phyloP scores from a whole-genome alignment of 225 moss, liverwort and hornwort species.

The Takakia lepidozioides region DNA sequence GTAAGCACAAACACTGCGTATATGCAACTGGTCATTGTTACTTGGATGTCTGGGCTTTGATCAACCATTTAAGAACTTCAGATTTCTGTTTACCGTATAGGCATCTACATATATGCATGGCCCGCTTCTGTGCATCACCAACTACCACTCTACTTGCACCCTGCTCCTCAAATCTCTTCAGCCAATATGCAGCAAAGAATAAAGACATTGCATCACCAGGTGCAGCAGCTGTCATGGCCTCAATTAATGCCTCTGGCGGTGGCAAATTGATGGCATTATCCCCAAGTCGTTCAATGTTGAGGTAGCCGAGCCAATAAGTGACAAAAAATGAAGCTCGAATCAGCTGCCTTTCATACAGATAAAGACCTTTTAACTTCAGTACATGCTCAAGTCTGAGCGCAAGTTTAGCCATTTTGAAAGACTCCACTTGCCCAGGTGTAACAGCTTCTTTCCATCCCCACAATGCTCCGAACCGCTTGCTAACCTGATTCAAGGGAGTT shows the following conservation, averaged over 20 bases:
- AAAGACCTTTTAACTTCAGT: conserved; percentile 33
- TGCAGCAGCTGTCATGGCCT: conserved; percentile 45
- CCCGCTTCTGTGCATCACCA: conserved; percentile 35
- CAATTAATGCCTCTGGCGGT: conserved; percentile 33
- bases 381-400: conserved; percentile 44
- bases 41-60: conserved; percentile 37
- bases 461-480: conserved; percentile 29
- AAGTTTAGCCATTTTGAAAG: conserved; percentile 54
- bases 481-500: conserved; percentile 40
- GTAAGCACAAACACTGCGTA: too few relatives aligned
- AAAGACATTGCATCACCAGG: conserved; percentile 48
- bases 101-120: conserved; percentile 47
- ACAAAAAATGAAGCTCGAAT: conserved; percentile 51
- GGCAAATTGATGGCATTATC: conserved; percentile 31
- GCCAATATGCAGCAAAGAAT: conserved; percentile 43
- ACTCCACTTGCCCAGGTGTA: conserved; percentile 42
- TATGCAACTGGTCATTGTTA: too few relatives aligned
- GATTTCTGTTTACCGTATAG: conserved; percentile 45
- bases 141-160: conserved; percentile 31
- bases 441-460: conserved; percentile 53
- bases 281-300: conserved; percentile 42
- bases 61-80: conserved; percentile 35
- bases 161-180: conserved; percentile 44
- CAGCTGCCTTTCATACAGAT: conserved; percentile 46
- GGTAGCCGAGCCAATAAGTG: conserved; percentile 52